Base-by-base conservation (phyloP, 371 early-diverging fungal genomes). In the Mucor racemosus region DNA sequence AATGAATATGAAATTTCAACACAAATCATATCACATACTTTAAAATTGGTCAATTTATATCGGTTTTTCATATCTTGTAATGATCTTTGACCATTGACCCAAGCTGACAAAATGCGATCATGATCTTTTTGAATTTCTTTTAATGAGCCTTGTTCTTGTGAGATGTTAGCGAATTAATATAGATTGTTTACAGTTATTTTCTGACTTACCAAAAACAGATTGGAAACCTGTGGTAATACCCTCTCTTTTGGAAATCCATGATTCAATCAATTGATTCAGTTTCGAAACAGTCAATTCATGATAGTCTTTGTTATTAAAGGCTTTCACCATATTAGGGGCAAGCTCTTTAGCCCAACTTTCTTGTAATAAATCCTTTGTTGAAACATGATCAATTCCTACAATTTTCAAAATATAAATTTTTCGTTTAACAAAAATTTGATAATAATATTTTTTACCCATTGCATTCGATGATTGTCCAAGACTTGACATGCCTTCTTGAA, bases 221-320 rank as follows among this genome's bases (percentile, higher is more conserved):
- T 60, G 46, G 34, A 72, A 68, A 1, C 58, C 65, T 34, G 60
- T 19, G 17, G 55, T 59, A 11, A 68, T 65, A 19, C 46, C n/a
- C 46, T 68, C 66, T 62, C 73, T 62, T 62, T 65, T 68, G 4
- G 26, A 39, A 58, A 70, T 53, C 71, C 71, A 70, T 9, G 63
- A 38, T 26, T 70, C 65, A 14, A 70, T 42, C 21, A 70, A 39
- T n/a, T 65, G 62, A 62, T 62, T 70, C 31, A 70, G 50, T 40
- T 70, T 70, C 8, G 63, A 34, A 48, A 70, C 44, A 31, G 63
- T 62, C 53, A 58, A 36, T n/a, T 66, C 63, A 8, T 61, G 31
- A 40, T 62, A 59, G 9, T 69, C 67, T 35, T 66, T 66, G 10
- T 57, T 60, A 40, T 41, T 64, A 40, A 36, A 65, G 35, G 70